Conservation (phyloP, 2,329 filamentous ascomycete species). For the Phaeoacremonium minimum region DNA sequence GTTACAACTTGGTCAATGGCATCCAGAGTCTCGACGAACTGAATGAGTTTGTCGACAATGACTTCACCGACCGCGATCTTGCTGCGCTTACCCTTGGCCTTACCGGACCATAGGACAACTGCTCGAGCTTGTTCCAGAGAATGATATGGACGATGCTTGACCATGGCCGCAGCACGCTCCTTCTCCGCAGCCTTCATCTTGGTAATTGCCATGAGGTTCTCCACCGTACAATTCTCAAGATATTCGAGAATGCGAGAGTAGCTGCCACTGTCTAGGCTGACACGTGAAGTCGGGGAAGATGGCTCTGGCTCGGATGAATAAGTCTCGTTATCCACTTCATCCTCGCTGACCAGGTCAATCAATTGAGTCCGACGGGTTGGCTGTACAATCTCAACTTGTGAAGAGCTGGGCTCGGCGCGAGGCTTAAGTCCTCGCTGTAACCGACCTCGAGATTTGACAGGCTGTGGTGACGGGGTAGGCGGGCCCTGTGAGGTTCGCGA, state of each 20-base stretch:
- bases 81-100: slow-evolving; percentile 34
- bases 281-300: slow-evolving; percentile 8
- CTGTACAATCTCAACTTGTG: slow-evolving; percentile 6
- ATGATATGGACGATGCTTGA: slow-evolving; percentile 71
- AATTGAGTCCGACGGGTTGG: slow-evolving; percentile 3
- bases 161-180: slow-evolving; percentile 62
- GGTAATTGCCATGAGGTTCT: slow-evolving; percentile 79
- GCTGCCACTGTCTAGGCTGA: slow-evolving; percentile 21
- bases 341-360: slow-evolving; percentile 28
- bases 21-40: slow-evolving; percentile 76
- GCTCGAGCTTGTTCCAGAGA: slow-evolving; percentile 61
- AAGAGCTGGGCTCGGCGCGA: slow-evolving; percentile 4
- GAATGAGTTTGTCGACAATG: slow-evolving; percentile 49
- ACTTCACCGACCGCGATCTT: slow-evolving; percentile 47
- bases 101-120: slow-evolving; percentile 46
- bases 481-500: slow-evolving; percentile 3
- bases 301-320: background rate
- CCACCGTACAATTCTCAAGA: slow-evolving; percentile 73
- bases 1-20: slow-evolving; percentile 80
- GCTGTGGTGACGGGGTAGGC: slow-evolving; percentile 1
- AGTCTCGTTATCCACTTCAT: slow-evolving; percentile 34
- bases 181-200: slow-evolving; percentile 69
- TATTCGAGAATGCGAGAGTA: slow-evolving; percentile 62
- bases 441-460: slow-evolving; percentile 6
- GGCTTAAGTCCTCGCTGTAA: slow-evolving; percentile 7